Evolutionary conservation across 371 early-diverging fungal species (phyloP).

Genomic region (Circinella umbellata): DNA sequence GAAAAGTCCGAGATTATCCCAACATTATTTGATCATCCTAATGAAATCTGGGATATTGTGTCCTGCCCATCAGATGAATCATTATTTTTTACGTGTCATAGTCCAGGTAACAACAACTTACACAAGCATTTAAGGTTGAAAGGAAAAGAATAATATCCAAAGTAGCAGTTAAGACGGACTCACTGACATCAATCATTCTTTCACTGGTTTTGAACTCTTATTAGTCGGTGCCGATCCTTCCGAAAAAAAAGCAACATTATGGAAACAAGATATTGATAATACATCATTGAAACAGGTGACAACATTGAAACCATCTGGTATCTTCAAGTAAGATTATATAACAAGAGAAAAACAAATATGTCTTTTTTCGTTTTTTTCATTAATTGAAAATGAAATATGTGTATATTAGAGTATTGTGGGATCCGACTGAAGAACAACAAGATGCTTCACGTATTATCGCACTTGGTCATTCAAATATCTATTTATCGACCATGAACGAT

Average conservation of each 20-base stretch:
- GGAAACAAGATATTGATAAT: conserved; percentile 29
- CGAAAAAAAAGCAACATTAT: conserved; percentile 38
- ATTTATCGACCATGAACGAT: neutral
- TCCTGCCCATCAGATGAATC: conserved; percentile 66
- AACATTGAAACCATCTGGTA: conserved; percentile 17
- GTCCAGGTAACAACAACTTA: conserved; percentile 39
- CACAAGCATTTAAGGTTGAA: neutral
- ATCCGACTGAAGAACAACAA: conserved; percentile 24
- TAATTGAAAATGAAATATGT: no score
- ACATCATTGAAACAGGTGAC: conserved; percentile 27
- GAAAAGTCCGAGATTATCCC: conserved; percentile 66
- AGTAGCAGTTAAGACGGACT: no score
- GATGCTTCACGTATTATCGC: conserved; percentile 26
- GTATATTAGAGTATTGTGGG: conserved; percentile 40
- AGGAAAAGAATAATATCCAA: neutral
- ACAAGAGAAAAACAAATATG: neutral
- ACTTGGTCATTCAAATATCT: conserved; percentile 26
- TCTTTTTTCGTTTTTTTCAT: neutral
- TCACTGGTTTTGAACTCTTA: neutral
- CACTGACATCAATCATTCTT: neutral
- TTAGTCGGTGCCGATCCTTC: conserved; percentile 34
- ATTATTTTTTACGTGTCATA: conserved; percentile 70
- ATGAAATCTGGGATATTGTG: conserved; percentile 76
- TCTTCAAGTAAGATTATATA: conserved; percentile 11
- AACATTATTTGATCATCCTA: conserved; percentile 69